These are phyloP conservation scores for Suillus paluster DNA, from an alignment of 768 basidiomycete genomes.

Conservation along the genomic window DNA sequence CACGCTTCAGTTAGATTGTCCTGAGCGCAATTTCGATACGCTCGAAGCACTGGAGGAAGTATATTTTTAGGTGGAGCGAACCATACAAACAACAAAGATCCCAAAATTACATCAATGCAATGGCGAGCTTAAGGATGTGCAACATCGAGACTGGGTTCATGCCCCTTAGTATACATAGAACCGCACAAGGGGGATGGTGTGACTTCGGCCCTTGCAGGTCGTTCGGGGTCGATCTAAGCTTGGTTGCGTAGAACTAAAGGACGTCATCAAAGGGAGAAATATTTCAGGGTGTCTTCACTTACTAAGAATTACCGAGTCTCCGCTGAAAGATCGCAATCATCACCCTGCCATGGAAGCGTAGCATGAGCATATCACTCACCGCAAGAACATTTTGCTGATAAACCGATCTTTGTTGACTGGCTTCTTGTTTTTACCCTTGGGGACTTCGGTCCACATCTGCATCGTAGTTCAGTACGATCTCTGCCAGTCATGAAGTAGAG, in stretches of 20 bases:
- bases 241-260: constrained; percentile 76
- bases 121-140: neutral
- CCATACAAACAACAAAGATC: constrained; percentile 2
- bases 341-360: constrained; percentile 15
- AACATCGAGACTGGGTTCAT: neutral
- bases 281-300: constrained; percentile 38
- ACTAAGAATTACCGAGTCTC: constrained; percentile 98
- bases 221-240: constrained; percentile 44
- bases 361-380: constrained; percentile 49
- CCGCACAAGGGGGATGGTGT: neutral
- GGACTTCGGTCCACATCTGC: constrained; percentile 99
- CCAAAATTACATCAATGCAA: constrained; percentile 3
- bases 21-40: constrained; percentile 58
- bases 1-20: constrained; percentile 66
- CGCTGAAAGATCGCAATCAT: constrained; percentile 49
- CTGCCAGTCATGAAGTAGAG: constrained; percentile 13
- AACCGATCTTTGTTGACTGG: constrained; percentile 99
- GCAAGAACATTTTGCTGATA: constrained; percentile 98
- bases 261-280: constrained; percentile 37
- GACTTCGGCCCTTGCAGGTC: neutral
- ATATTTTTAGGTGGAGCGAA: constrained; percentile 2
- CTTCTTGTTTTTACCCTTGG: constrained; percentile 98
- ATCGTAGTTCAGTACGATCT: constrained; percentile 12
- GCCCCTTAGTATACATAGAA: neutral
- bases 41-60: constrained; percentile 29